Evolutionary conservation across 768 basidiomycete species (phyloP), one percentile per base, ranked within the genome.

Genomic region (Termitomyces sp.): DNA sequence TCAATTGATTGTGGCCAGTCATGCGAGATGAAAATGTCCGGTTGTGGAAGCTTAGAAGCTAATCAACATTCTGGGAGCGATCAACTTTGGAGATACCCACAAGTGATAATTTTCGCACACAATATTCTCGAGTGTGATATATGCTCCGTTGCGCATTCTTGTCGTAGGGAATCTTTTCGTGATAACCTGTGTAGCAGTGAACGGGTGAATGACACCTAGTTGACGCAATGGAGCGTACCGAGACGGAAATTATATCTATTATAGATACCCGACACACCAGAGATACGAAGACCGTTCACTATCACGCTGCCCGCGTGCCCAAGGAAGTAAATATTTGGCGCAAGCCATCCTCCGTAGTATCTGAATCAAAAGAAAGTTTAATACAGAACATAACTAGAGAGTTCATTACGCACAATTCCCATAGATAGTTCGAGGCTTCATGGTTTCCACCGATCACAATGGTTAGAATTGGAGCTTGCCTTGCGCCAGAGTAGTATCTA

Each of bases 361-460:
- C 93, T 95, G 51, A 32, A 28, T 45, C 40, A 46, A 48, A 37
- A 51, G 21, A 10, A 32, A 14, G 9, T 26, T 45, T 15, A 46
- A 17, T 12, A 40, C 2, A 6, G 14, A 41, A 47, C 56, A 12
- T 32, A 28, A n/a, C n/a, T 6, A 32, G 5, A 37, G 19, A 26
- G 35, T 5, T 8, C 19, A 15, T 30, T 2, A 74, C 89, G 70
- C 64, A 93, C 91, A 97, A 71, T 68, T 99, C 97, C 88, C 92
- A 95, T 73, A 98, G 77, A 66, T 98, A 97, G 62, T 94, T 97
- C 21, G 91, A 94, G 1, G 93, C 93, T 71, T 98, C 97, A 68
- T 98, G 97, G 66, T 98, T 98, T 9, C 97, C 97, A 15, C 97
- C 97, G 64, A 98, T 97, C 47, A 98, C 84, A 12, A 99, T 75